Evolutionary conservation across 768 basidiomycete species (phyloP), one percentile per base, ranked within the genome.

Genomic region (Plicaturopsis crispa): DNA sequence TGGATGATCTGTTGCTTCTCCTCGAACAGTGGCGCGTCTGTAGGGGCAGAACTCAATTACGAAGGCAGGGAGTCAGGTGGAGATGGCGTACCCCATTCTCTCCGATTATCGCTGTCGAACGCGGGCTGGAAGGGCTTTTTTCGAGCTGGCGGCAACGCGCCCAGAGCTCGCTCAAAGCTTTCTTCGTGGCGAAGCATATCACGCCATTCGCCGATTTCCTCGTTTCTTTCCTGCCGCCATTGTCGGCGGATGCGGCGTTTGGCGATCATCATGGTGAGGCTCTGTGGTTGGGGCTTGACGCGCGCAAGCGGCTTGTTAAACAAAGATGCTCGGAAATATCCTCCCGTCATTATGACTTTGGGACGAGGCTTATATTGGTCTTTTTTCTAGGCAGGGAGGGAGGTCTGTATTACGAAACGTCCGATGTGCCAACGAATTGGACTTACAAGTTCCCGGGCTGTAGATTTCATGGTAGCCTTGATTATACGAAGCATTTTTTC

Each of bases 341-440:
- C 70, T 4, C 88, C 84, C 5, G 85, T 89, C 42, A 89, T 57
- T 23, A 82, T 78, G n/a, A n/a, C n/a, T n/a, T n/a, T n/a, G n/a
- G n/a, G n/a, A n/a, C n/a, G n/a, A n/a, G n/a, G n/a, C n/a, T n/a
- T n/a, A n/a, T n/a, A n/a, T n/a, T n/a, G n/a, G n/a, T n/a, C n/a
- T n/a, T n/a, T n/a, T n/a, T n/a, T n/a, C n/a, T 10, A 84, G 80
- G 3, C 78, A 73, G 16, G 65, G 71, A 24, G 63, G 68, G 26
- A 84, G 60, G 17, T 63, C 63, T 6, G 65, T 48, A 41, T 69
- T 69, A 8, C 26, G 14, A 8, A 14, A 8, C 26, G 8, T 28
- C 26, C 26, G 14, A 28, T 8, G 8, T 8, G 14, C 8, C 14
- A 14, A 28, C 14, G 26, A 28, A 28, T 28, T 14, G 14, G 14